Evolutionary conservation across 192 early-diverging fungal species (phyloP).

Genomic region (Coemansia sp.): DNA sequence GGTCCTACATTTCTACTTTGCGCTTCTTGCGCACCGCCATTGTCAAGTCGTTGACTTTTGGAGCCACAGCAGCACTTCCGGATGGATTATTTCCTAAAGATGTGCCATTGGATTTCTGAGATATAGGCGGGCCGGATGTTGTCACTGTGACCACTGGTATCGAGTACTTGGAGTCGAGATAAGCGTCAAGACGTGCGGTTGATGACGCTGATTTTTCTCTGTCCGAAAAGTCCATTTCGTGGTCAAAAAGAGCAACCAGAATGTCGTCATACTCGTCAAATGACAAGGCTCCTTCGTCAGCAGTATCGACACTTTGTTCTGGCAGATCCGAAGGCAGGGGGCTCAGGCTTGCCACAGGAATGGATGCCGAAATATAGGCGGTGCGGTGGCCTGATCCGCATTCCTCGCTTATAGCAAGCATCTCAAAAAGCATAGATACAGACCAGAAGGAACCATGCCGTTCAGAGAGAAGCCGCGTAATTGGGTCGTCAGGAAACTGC

Average conservation of each 20-base stretch:
- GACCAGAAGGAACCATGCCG: constrained; percentile 36
- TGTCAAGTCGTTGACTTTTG: constrained; percentile 39
- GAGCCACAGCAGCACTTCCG: not conserved
- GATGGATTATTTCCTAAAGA: not conserved
- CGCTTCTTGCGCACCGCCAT: constrained; percentile 45
- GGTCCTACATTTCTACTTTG: constrained; percentile 17
- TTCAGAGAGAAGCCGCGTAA: constrained; percentile 45
- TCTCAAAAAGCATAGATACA: constrained; percentile 63
- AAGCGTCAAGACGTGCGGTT: constrained; percentile 20
- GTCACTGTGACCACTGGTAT: constrained; percentile 7
- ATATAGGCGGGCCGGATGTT: constrained; percentile 17
- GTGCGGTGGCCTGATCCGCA: constrained; percentile 69
- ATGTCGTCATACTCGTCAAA: constrained; percentile 36
- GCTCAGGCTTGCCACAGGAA: constrained; percentile 13
- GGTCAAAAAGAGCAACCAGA: constrained; percentile 37
- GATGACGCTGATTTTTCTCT: constrained; percentile 14
- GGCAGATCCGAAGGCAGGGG: not conserved
- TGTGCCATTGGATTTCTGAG: not conserved
- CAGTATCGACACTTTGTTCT: not conserved
- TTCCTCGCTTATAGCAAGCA: constrained; percentile 72
- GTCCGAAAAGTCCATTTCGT: constrained; percentile 44
- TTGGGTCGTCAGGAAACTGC: constrained; percentile 55
- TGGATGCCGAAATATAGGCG: constrained; percentile 60
- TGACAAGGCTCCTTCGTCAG: constrained; percentile 26
- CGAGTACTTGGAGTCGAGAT: constrained; percentile 12